Conservation (phyloP, 768 basidiomycete genomes). For the Agaricus sinodeliciosus region DNA sequence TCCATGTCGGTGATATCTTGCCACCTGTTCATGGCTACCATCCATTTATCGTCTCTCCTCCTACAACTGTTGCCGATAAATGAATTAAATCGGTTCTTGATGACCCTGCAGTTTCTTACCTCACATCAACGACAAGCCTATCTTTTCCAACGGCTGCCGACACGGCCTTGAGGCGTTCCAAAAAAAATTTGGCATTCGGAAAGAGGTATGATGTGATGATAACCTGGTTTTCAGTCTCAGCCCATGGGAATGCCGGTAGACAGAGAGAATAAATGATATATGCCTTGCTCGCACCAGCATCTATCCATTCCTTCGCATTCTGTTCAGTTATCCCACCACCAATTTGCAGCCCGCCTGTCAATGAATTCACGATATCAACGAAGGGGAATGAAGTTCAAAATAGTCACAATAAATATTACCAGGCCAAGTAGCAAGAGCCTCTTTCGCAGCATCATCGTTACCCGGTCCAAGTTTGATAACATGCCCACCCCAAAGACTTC, state of each 20-base stretch:
- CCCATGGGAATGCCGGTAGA: neutral
- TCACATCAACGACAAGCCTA: conserved; percentile 90
- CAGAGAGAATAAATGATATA: neutral
- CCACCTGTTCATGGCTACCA: conserved; percentile 99
- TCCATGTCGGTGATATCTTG: conserved; percentile 94
- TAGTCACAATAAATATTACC: conserved; percentile 28
- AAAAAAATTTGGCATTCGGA: conserved; percentile 72
- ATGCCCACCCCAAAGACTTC: conserved; percentile 80
- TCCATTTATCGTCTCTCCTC: conserved; percentile 67
- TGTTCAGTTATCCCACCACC: conserved; percentile 85
- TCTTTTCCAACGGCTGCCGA: conserved; percentile 70
- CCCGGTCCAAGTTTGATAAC: conserved; percentile 92
- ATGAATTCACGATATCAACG: conserved; percentile 3
- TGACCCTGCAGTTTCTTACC: conserved; percentile 35
- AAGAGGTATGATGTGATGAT: conserved; percentile 98
- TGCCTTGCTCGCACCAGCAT: conserved; percentile 86
- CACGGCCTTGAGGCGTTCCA: conserved; percentile 60
- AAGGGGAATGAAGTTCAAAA: neutral
- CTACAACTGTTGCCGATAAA: conserved; percentile 59
- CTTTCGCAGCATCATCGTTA: conserved; percentile 84
- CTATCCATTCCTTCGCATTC: conserved; percentile 83
- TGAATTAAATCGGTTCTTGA: neutral
- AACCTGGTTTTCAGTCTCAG: conserved; percentile 43
- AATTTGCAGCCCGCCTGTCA: conserved; percentile 72
- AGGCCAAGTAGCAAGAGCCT: conserved; percentile 82